A percentile compares a stretch with the other conserved stretches of the same genome.
Conservation (phyloP, 2,329 filamentous ascomycete species). For the Paecilomyces dactylethromorphus region DNA sequence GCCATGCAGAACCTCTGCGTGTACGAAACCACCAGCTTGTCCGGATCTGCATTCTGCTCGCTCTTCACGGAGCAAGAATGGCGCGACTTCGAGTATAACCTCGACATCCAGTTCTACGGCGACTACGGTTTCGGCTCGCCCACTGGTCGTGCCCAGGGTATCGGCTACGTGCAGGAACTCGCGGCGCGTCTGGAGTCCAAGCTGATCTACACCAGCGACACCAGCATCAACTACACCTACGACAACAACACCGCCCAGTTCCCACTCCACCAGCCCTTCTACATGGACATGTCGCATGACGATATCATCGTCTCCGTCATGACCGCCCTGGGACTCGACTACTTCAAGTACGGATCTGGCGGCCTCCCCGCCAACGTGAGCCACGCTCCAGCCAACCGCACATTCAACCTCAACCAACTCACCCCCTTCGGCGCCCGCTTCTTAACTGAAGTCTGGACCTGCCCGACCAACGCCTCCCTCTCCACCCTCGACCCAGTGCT, state of each 20-base stretch:
- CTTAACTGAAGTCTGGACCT: slow-evolving; percentile 52
- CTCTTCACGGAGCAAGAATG: slow-evolving; percentile 52
- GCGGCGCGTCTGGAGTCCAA: slow-evolving; percentile 43
- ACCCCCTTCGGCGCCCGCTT: slow-evolving; percentile 52
- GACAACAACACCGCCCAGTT: slow-evolving; percentile 42
- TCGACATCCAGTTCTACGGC: slow-evolving; percentile 47
- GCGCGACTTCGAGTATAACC: slow-evolving; percentile 47
- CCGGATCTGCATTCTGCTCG: slow-evolving; percentile 45
- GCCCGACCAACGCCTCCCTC: slow-evolving; percentile 20
- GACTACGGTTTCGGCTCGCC: slow-evolving; percentile 44
- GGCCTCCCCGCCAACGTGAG: slow-evolving; percentile 18
- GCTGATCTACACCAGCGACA: slow-evolving; percentile 43
- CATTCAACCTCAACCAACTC: slow-evolving; percentile 45
- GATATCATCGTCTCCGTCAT: slow-evolving; percentile 47
- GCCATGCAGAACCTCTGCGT: slow-evolving; percentile 49
- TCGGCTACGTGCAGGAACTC: slow-evolving; percentile 49
- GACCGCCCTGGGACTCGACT: slow-evolving; percentile 49
- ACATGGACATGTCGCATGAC: slow-evolving; percentile 50
- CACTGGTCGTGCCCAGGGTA: slow-evolving; percentile 46
- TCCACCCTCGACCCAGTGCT: slow-evolving; percentile 33
- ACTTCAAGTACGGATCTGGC: slow-evolving; percentile 34
- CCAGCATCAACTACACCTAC: slow-evolving; percentile 46
- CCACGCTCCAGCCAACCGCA: slow-evolving; percentile 40
- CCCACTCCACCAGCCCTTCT: slow-evolving; percentile 44
- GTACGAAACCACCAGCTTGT: slow-evolving; percentile 48